Conservation (phyloP, 208 protist genomes). For the Acanthamoeba rhysodes region DNA sequence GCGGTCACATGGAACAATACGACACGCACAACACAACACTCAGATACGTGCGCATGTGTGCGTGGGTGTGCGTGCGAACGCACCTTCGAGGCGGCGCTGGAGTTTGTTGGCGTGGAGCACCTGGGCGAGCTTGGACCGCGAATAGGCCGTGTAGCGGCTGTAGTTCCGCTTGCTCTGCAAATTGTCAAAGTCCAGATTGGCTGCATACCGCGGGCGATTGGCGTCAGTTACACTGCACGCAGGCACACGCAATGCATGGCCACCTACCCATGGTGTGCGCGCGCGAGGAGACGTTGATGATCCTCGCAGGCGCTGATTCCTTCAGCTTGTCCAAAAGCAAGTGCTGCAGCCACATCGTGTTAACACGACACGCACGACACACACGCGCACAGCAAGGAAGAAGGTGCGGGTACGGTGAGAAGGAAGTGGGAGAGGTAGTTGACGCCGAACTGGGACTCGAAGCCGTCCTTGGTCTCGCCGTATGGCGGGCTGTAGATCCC, state of each 20-base stretch:
- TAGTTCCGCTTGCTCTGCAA: conserved; percentile 48
- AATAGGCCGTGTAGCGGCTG: conserved; percentile 64
- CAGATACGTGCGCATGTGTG: background rate
- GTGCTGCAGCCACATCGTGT: background rate
- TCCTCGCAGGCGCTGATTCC: conserved; percentile 2
- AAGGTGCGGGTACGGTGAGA: background rate
- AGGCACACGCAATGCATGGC: background rate
- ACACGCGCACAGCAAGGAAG: background rate
- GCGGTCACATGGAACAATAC: background rate
- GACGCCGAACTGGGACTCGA: conserved; percentile 48
- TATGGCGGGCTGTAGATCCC: conserved; percentile 44
- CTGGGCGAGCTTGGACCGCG: conserved; percentile 31
- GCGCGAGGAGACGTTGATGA: conserved; percentile 44
- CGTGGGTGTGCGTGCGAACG: background rate
- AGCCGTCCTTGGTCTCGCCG: conserved; percentile 14
- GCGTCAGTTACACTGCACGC: background rate
- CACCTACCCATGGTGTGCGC: background rate
- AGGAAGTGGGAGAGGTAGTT: conserved; percentile 65
- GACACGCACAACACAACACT: background rate
- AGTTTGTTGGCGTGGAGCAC: conserved; percentile 52
- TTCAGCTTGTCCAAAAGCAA: conserved; percentile 58
- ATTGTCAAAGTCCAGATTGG: conserved; percentile 60
- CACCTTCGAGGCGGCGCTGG: conserved; percentile 28
- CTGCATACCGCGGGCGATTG: background rate
- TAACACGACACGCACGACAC: background rate